Conservation (phyloP, 2,329 filamentous ascomycete species). For the Aspergillus fijiensis region DNA sequence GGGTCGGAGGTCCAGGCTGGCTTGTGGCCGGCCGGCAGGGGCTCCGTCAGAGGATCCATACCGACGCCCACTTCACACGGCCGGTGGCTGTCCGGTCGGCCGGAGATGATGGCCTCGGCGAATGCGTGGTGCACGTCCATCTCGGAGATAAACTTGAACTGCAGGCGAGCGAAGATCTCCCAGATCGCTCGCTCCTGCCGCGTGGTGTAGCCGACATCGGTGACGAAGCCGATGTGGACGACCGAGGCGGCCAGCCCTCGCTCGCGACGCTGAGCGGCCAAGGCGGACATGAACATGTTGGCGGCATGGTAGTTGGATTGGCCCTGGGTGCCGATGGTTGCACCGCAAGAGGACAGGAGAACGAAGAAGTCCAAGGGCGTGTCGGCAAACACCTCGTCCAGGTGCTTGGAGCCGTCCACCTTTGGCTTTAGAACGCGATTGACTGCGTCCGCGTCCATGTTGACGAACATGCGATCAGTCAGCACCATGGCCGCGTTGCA, state of each 20-base stretch:
- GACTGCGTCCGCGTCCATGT: conserved; percentile 12
- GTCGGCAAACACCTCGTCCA: conserved; percentile 25
- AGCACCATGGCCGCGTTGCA: conserved; percentile 27
- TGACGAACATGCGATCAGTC: conserved; percentile 17
- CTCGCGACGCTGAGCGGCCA: conserved; percentile 23
- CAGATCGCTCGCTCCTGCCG: not conserved
- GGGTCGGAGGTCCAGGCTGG: too few relatives aligned
- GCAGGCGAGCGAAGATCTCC: conserved; percentile 7
- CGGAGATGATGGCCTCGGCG: conserved; percentile 49
- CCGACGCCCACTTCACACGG: too few relatives aligned
- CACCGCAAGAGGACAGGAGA: conserved; percentile 41
- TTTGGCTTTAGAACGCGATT: conserved; percentile 18
- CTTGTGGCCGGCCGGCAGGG: too few relatives aligned
- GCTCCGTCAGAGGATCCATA: too few relatives aligned
- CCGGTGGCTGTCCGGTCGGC: conserved; percentile 29
- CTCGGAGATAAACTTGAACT: not conserved
- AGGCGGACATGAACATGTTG: conserved; percentile 40
- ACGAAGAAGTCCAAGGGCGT: conserved; percentile 34
- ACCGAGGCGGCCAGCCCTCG: conserved; percentile 20
- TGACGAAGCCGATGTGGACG: conserved; percentile 27
- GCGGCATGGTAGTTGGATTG: conserved; percentile 43
- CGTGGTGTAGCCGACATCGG: conserved; percentile 19
- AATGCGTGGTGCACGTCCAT: conserved; percentile 32
- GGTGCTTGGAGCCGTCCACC: conserved; percentile 18
- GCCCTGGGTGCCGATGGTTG: conserved; percentile 38